A percentile compares a stretch with the other conserved stretches of the same genome.
Conservation (phyloP, 345 rosid species). For the Isatis tinctoria region DNA sequence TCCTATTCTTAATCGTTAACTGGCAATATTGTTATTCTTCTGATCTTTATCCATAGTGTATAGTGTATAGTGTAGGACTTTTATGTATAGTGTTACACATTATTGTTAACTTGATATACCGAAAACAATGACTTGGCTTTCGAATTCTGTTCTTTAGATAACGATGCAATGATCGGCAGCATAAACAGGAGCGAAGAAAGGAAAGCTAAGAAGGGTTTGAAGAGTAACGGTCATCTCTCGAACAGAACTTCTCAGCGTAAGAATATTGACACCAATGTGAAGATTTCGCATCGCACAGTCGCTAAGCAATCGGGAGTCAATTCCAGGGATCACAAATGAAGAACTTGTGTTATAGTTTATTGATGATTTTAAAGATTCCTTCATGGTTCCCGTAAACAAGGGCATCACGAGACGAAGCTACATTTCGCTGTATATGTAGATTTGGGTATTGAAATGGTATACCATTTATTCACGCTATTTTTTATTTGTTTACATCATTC, state of each 20-base stretch:
- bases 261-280: slow-evolving; percentile 4
- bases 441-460: not conserved
- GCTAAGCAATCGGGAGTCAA: not conserved
- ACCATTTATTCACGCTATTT: not conserved
- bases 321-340: slow-evolving; percentile 9
- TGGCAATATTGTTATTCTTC: not conserved
- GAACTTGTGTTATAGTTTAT: not conserved
- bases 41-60: not conserved
- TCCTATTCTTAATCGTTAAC: not conserved
- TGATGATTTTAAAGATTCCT: not conserved
- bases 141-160: slow-evolving; percentile 3
- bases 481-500: not conserved
- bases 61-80: no score
- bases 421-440: no score
- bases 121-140: not conserved
- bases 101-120: not conserved
- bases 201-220: slow-evolving; percentile 21
- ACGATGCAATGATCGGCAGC: slow-evolving; percentile 30
- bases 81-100: not conserved
- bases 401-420: not conserved
- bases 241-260: slow-evolving; percentile 16
- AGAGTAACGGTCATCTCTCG: not conserved
- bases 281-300: not conserved
- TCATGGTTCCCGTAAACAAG: not conserved
- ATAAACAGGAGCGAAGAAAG: slow-evolving; percentile 27